A percentile compares a stretch with the other conserved stretches of the same genome.
These are phyloP conservation scores for Orychophragmus violaceus DNA, from an alignment of 345 rosid species.

Conservation along the genomic window DNA sequence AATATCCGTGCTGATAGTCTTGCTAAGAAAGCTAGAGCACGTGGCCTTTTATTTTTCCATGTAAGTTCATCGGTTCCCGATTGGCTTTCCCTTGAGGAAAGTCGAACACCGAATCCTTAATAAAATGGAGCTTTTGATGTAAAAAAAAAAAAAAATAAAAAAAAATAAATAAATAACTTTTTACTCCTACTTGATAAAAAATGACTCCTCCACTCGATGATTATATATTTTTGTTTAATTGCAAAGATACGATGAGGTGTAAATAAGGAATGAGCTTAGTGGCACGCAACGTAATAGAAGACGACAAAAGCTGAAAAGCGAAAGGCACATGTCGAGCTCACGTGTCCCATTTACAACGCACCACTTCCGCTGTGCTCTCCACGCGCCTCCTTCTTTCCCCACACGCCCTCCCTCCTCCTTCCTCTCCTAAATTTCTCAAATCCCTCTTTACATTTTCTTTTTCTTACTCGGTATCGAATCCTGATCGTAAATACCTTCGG, in stretches of 20 bases:
- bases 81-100: no score
- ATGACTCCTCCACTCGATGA: background rate
- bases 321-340: slow-evolving; percentile 36
- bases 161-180: no score
- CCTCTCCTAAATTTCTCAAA: background rate
- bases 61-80: no score
- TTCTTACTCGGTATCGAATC: background rate
- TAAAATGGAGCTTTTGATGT: no score
- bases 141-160: no score
- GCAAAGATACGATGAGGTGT: slow-evolving; percentile 23
- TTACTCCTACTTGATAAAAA: no score
- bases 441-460: background rate
- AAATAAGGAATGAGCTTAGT: background rate
- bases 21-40: no score
- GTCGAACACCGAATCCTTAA: no score
- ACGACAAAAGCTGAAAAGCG: slow-evolving; percentile 11
- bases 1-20: no score
- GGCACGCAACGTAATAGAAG: slow-evolving; percentile 14
- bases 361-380: slow-evolving; percentile 32
- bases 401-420: slow-evolving; percentile 20
- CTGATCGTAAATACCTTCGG: background rate
- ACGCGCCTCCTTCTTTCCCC: slow-evolving; percentile 44
- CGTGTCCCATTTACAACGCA: slow-evolving; percentile 28
- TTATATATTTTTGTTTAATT: background rate
- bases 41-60: no score